Evolutionary conservation across 2,329 filamentous ascomycete genomes (phyloP).

Genomic region (Fusarium ramigenum): DNA sequence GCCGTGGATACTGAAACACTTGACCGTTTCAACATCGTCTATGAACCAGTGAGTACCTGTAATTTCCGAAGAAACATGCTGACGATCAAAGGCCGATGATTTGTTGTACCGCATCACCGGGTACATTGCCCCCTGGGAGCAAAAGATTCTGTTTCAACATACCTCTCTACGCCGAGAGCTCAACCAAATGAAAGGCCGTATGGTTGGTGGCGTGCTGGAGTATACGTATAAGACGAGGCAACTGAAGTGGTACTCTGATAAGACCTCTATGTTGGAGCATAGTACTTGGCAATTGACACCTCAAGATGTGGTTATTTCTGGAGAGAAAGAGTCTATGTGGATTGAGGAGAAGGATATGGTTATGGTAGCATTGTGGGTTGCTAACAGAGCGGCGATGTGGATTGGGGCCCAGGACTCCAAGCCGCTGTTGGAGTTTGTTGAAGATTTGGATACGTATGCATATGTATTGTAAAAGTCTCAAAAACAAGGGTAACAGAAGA

Average conservation of each 20-base stretch:
- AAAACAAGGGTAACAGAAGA: too few species aligned
- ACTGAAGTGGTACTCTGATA: not conserved
- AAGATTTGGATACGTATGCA: not conserved
- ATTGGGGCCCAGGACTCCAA: not conserved
- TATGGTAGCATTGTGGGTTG: not conserved
- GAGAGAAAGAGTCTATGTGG: not conserved
- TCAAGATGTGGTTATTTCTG: rapidly evolving
- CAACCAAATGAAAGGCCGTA: rapidly evolving
- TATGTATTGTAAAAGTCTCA: not conserved
- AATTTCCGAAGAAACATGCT: rapidly evolving
- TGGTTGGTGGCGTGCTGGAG: rapidly evolving
- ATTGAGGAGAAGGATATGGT: not conserved
- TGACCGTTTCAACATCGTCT: rapidly evolving
- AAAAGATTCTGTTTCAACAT: not conserved
- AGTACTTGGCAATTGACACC: not conserved
- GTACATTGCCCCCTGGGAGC: not conserved
- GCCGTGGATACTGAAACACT: not conserved
- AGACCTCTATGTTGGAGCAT: not conserved
- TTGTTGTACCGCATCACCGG: not conserved
- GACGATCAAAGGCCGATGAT: rapidly evolving
- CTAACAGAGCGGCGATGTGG: not conserved
- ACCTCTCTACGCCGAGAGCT: not conserved
- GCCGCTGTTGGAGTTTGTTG: not conserved
- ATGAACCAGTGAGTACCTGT: not conserved
- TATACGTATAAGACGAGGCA: not conserved